phyloP scores from a whole-genome alignment of 352 stramenopile genomes.

The Globisporangium solare region DNA sequence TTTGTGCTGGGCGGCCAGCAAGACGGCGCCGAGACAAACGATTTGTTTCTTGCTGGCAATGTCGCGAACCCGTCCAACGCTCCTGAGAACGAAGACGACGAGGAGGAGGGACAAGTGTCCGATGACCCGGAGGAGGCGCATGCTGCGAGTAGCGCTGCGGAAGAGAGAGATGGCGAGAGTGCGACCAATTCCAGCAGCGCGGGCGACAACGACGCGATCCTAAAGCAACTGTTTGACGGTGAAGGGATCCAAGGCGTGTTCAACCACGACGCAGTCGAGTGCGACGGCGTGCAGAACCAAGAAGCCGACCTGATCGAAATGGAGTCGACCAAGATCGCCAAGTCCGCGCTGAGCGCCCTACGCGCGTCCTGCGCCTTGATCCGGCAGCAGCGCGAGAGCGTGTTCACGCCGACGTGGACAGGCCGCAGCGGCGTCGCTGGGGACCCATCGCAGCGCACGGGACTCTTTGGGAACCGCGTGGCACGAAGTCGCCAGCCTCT shows the following conservation, averaged over 20 bases:
- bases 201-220: slow-evolving; percentile 81
- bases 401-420: slow-evolving; percentile 78
- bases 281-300: slow-evolving; percentile 80
- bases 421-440: slow-evolving; percentile 64
- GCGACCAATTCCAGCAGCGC: slow-evolving; percentile 9
- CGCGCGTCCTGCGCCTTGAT: slow-evolving; percentile 74
- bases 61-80: slow-evolving; percentile 52
- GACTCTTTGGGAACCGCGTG: slow-evolving; percentile 40
- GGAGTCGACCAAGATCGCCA: slow-evolving; percentile 86
- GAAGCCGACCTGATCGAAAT: slow-evolving; percentile 91
- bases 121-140: slow-evolving; percentile 9
- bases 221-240: slow-evolving; percentile 90
- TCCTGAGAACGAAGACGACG: slow-evolving; percentile 25
- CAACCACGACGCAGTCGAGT: slow-evolving; percentile 93
- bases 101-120: slow-evolving; percentile 21
- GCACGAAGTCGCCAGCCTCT: slow-evolving; percentile 19
- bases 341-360: slow-evolving; percentile 78
- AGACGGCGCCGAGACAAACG: slow-evolving; percentile 86
- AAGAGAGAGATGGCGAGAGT: neutral
- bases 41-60: slow-evolving; percentile 88
- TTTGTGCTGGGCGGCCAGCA: slow-evolving; percentile 87
- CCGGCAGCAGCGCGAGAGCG: slow-evolving; percentile 50
- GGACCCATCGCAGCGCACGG: slow-evolving; percentile 46
- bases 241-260: slow-evolving; percentile 93
- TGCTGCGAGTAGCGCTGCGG: neutral